Evolutionary conservation across 768 basidiomycete genomes (phyloP).

Genomic region (Lyophyllum shimeji): DNA sequence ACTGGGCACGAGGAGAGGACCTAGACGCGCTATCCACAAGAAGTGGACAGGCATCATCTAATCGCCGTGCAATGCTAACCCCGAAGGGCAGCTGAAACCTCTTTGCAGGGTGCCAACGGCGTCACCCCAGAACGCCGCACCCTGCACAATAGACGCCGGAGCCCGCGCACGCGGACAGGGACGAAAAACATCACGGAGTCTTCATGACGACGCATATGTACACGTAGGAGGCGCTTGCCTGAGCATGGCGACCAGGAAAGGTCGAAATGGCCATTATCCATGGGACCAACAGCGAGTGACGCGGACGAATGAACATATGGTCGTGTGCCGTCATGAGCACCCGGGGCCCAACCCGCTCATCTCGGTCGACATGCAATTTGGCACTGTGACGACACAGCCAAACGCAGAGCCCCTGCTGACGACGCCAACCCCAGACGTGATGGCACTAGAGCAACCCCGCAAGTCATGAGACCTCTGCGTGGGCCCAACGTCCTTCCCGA

Average conservation of each 20-base stretch:
- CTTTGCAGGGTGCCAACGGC: neutral
- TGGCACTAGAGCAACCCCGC: neutral
- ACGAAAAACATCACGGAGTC: neutral
- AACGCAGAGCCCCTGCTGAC: neutral
- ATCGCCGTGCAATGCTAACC: neutral
- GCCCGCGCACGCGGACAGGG: neutral
- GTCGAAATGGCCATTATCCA: neutral
- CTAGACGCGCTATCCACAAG: neutral
- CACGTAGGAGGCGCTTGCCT: neutral
- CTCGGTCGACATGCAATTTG: neutral
- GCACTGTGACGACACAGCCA: neutral
- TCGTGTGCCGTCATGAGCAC: neutral
- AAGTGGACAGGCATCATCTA: neutral
- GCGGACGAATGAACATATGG: neutral
- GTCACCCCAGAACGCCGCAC: neutral
- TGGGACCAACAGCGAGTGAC: too few species aligned
- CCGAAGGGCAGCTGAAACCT: constrained; percentile 1
- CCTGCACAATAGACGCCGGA: neutral
- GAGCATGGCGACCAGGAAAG: neutral
- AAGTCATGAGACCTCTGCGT: neutral
- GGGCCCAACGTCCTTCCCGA: neutral
- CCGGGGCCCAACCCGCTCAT: neutral
- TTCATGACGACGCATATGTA: neutral
- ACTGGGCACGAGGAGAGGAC: neutral
- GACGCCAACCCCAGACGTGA: neutral